Base-by-base conservation (phyloP, 805 yeast species). In the Saccharomycopsis lassenensis region DNA sequence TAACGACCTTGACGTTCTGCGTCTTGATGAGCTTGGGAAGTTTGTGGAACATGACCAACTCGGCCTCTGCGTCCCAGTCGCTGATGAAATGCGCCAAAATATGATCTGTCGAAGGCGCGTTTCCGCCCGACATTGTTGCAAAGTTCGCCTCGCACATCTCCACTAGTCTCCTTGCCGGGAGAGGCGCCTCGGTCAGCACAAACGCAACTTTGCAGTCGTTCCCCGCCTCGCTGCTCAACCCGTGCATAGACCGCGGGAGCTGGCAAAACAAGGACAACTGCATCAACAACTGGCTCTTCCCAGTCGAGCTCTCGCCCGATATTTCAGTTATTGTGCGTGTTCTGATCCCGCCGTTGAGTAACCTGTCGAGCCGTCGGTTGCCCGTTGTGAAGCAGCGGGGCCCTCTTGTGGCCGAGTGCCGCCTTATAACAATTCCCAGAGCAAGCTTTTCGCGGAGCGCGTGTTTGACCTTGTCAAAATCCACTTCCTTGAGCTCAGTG, bases 271-370 rank as follows among this genome's bases (percentile, higher is more conserved):
- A 58, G 2, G 80, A 63, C 35, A 86, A 48, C 45, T 79, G 89
- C 59, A 77, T 65, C 18, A 81, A 57, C 3, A 87, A 57, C 46
- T 87, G 93, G 0, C 95, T 77, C 50, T 89, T 89, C 0, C 95
- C 97, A 1, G 81, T 68, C 0, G 93, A 82, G 34, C 93, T 74
- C 18, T 78, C 80, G 0, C 97, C 97, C 47, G 74, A 76, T 3
- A 89, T 52, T 57, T 87, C 97, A 0, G 86, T 76, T 2, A 80
- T 52, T 17, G 64, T 55, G 2, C 76, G 71, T 2, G 68, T 52
- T 2, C 59, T 65, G 3, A 79, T 59, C 0, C 87, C 89, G 3
- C 77, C 78, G 26, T 63, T 60, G 4, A 80, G 50, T 0, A 59
- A 40, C 7, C 45, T 48, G 49, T 80, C 87, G 1, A 80, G 44